Evolutionary conservation across 2,329 filamentous ascomycete species (phyloP).

Genomic region (Claviceps sp.): DNA sequence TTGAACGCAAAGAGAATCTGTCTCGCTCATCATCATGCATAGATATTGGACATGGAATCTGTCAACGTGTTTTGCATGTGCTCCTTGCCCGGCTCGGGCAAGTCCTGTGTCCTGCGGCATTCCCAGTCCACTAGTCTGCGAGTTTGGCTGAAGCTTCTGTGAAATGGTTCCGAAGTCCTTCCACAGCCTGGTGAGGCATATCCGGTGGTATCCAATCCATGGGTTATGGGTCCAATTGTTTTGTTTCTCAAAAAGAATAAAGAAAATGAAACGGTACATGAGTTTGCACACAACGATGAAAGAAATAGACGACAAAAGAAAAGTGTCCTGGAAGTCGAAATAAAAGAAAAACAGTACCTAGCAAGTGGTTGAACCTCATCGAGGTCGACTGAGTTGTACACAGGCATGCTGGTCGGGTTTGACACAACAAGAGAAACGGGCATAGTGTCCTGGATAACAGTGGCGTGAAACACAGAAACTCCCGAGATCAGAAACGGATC

Average conservation of each 20-base stretch:
- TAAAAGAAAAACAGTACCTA: constrained; percentile 46
- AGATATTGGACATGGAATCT: background rate
- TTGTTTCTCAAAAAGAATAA: constrained; percentile 11
- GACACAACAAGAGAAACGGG: constrained; percentile 33
- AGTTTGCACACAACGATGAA: constrained; percentile 7
- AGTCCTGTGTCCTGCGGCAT: constrained; percentile 5
- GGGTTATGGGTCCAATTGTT: background rate
- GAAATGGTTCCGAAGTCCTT: background rate
- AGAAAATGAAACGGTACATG: constrained; percentile 9
- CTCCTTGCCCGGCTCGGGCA: constrained; percentile 8
- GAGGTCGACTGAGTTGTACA: constrained; percentile 39
- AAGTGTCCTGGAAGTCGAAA: constrained; percentile 26
- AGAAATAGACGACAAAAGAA: constrained; percentile 13
- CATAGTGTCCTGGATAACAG: constrained; percentile 22
- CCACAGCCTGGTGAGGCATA: background rate
- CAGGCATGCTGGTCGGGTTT: constrained; percentile 37
- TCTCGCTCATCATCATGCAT: constrained; percentile 5
- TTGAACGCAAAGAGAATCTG: background rate
- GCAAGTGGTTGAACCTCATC: constrained; percentile 46
- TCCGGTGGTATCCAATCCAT: background rate
- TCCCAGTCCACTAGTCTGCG: background rate
- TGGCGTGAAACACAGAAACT: constrained; percentile 2
- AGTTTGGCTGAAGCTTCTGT: background rate
- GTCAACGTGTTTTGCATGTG: background rate
- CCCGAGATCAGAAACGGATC: constrained; percentile 6